A percentile compares a stretch with the other conserved stretches of the same genome.
phyloP scores from a whole-genome alignment of 148 eudicot species.

The Simmondsia chinensis region DNA sequence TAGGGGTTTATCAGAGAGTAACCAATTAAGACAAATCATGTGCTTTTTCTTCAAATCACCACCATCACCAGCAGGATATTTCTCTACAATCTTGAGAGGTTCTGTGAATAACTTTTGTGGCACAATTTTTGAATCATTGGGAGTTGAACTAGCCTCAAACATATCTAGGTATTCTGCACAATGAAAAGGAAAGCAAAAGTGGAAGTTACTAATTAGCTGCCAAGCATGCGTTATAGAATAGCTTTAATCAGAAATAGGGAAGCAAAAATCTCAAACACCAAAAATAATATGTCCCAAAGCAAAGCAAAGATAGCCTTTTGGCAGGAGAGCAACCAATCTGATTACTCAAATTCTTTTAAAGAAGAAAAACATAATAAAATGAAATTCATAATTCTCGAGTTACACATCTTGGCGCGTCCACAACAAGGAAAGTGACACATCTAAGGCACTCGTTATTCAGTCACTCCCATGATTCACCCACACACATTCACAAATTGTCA shows the following conservation, averaged over 20 bases:
- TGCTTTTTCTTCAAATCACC: slow-evolving; percentile 81
- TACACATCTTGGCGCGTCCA: too few species aligned
- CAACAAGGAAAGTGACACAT: too few species aligned
- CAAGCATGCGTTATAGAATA: too few species aligned
- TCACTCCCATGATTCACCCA: too few species aligned
- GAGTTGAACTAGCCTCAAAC: slow-evolving; percentile 84
- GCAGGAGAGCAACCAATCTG: too few species aligned
- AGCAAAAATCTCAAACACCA: not conserved
- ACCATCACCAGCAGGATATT: slow-evolving; percentile 92
- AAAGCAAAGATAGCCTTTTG: too few species aligned
- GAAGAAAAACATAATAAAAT: too few species aligned
- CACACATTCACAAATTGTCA: too few species aligned
- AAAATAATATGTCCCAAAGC: not conserved
- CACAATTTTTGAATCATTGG: slow-evolving; percentile 52
- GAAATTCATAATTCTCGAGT: too few species aligned
- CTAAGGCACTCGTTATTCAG: too few species aligned
- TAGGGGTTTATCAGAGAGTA: slow-evolving; percentile 76
- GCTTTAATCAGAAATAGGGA: not conserved
- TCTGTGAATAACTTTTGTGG: slow-evolving; percentile 69
- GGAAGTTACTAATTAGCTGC: not conserved
- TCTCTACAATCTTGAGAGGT: slow-evolving; percentile 76
- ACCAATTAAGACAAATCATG: slow-evolving; percentile 98
- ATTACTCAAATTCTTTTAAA: too few species aligned
- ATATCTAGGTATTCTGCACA: slow-evolving; percentile 75
- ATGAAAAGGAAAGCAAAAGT: too few species aligned